Percentiles rank a stretch among this genome's conserved stretches.
Evolutionary conservation across 345 rosid species (phyloP).

Genomic region (Noccaea caerulescens): DNA sequence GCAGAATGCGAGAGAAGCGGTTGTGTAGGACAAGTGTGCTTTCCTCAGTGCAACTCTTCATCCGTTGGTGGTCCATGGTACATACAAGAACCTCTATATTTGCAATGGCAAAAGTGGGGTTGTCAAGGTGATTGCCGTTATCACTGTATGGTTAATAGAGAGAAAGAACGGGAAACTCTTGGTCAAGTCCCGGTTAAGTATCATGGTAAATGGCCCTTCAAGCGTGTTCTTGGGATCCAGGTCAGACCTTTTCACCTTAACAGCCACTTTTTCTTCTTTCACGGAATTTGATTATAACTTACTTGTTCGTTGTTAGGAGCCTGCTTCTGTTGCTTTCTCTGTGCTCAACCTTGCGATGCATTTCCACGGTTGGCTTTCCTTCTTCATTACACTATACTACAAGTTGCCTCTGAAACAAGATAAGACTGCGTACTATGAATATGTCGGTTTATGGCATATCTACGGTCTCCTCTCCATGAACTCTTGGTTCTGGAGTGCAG

Average conservation of each 20-base stretch:
- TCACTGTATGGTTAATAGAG: constrained; percentile 70
- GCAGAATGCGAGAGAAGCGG: constrained; percentile 65
- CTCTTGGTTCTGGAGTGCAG: constrained; percentile 82
- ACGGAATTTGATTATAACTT: constrained; percentile 8
- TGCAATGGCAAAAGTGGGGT: constrained; percentile 73
- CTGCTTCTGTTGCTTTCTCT: constrained; percentile 75
- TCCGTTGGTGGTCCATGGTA: constrained; percentile 68
- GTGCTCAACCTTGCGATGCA: constrained; percentile 74
- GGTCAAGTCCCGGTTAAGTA: constrained; percentile 67
- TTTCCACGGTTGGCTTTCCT: constrained; percentile 81
- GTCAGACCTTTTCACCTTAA: constrained; percentile 37
- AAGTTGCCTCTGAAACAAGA: constrained; percentile 61
- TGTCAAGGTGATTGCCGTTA: constrained; percentile 77
- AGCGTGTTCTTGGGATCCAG: constrained; percentile 73
- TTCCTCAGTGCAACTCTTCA: constrained; percentile 66
- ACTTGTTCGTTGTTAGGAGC: constrained; percentile 52
- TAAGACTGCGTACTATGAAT: constrained; percentile 64
- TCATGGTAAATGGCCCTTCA: constrained; percentile 89
- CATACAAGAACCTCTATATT: constrained; percentile 66
- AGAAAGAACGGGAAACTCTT: constrained; percentile 54
- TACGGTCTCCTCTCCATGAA: constrained; percentile 66
- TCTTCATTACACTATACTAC: constrained; percentile 64
- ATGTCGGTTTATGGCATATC: constrained; percentile 66
- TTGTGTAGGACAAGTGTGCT: constrained; percentile 64
- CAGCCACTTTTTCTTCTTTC: background rate